A percentile compares a stretch with the other conserved stretches of the same genome.
Evolutionary conservation across 1,284 basidiomycete species (phyloP).

Genomic region (Cryptococcus floricola): DNA sequence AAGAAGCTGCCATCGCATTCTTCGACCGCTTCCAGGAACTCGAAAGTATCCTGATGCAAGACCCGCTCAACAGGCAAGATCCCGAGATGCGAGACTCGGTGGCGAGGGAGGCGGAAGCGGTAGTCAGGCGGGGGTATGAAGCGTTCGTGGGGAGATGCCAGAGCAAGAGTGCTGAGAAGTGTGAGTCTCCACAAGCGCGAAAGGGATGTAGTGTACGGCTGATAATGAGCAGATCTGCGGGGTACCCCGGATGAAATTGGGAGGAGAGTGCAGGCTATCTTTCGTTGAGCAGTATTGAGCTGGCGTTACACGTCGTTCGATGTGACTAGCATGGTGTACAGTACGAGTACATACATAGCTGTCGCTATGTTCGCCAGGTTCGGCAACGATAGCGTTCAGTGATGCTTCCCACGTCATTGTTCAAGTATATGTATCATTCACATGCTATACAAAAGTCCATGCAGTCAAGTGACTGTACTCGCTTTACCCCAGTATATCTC

Average conservation of each 20-base stretch:
- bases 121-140: slow-evolving; percentile 33
- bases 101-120: slow-evolving; percentile 35
- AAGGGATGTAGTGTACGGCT: not conserved
- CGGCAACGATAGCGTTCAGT: not conserved
- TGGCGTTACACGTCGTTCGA: not conserved
- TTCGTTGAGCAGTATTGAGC: slow-evolving; percentile 18
- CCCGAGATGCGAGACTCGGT: slow-evolving; percentile 45
- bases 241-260: slow-evolving; percentile 36
- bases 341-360: not conserved
- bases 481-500: too few species aligned
- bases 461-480: too few species aligned
- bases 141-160: slow-evolving; percentile 29
- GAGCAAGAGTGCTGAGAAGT: slow-evolving; percentile 39
- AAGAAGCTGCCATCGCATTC: slow-evolving; percentile 44
- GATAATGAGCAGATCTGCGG: slow-evolving; percentile 31
- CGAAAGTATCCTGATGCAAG: slow-evolving; percentile 32
- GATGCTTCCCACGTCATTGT: not conserved
- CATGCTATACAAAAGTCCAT: too few species aligned
- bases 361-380: not conserved
- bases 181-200: slow-evolving; percentile 20
- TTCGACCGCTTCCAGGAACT: slow-evolving; percentile 43
- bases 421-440: not conserved
- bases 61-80: slow-evolving; percentile 39
- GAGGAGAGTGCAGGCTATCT: slow-evolving; percentile 33
- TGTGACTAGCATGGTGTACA: not conserved